Percentiles rank a stretch among this genome's conserved stretches.
Evolutionary conservation across 257 asterid species (phyloP).

Genomic region (Primulina eburnea): DNA sequence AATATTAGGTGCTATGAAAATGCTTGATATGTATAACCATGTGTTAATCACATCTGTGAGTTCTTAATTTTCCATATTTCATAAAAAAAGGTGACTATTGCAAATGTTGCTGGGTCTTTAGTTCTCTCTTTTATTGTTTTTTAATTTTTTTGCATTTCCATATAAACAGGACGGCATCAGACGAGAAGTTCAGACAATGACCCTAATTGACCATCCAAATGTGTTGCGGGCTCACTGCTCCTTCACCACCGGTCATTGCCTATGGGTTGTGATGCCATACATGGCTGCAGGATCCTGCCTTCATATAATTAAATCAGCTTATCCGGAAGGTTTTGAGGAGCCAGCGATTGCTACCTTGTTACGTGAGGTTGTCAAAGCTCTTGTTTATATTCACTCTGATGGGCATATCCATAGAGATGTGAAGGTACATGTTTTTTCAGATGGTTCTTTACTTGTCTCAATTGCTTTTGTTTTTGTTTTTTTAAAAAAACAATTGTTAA

Average conservation of each 20-base stretch:
- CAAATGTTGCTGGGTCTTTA: conserved; percentile 15
- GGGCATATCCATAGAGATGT: conserved; percentile 99
- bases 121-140: conserved; percentile 1
- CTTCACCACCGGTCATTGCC: conserved; percentile 74
- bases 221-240: conserved; percentile 90
- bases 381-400: conserved; percentile 90
- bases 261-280: conserved; percentile 99
- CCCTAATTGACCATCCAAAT: conserved; percentile 86
- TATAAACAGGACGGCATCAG: conserved; percentile 89
- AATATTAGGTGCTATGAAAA: background rate
- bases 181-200: conserved; percentile 92
- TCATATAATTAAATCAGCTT: conserved; percentile 88
- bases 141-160: conserved; percentile 23
- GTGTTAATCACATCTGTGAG: background rate
- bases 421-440: conserved; percentile 51
- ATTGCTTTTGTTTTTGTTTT: conserved; percentile 8
- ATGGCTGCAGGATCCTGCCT: conserved; percentile 98
- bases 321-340: conserved; percentile 97
- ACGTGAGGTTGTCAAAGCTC: conserved; percentile 93
- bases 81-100: background rate
- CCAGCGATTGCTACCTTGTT: conserved; percentile 86
- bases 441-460: conserved; percentile 14
- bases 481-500: background rate
- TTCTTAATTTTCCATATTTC: background rate
- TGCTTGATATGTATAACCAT: conserved; percentile 6